Conservation (phyloP, 257 asterid genomes). For the Orobanche coerulescens region DNA sequence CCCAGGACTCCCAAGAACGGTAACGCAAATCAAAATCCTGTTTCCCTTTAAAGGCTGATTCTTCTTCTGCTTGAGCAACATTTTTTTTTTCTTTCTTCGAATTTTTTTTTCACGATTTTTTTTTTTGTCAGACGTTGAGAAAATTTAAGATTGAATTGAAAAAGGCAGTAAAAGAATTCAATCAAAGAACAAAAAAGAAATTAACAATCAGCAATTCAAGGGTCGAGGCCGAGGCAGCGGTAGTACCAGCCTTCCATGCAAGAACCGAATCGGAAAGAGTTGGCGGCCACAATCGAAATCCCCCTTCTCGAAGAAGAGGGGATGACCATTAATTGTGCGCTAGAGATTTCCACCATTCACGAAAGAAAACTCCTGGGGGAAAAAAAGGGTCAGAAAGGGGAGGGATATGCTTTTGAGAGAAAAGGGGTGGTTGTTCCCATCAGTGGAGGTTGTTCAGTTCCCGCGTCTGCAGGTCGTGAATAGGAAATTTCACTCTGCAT, state of each 20-base stretch:
- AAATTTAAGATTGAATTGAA: not conserved
- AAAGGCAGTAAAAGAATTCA: conserved; percentile 20
- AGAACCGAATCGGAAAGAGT: conserved; percentile 56
- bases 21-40: conserved; percentile 61
- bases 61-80: conserved; percentile 92
- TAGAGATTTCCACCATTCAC: conserved; percentile 78
- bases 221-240: conserved; percentile 92
- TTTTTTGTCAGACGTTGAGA: not conserved
- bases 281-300: conserved; percentile 45
- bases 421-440: no score
- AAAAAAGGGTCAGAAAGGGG: not conserved
- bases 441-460: no score
- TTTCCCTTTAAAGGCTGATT: conserved; percentile 49
- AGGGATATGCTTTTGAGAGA: not conserved
- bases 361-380: conserved; percentile 4
- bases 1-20: conserved; percentile 83
- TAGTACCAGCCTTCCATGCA: conserved; percentile 96
- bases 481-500: no score
- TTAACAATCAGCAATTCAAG: conserved; percentile 28
- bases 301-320: conserved; percentile 63
- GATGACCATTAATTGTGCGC: conserved; percentile 60
- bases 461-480: no score
- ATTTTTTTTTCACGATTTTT: conserved; percentile 1
- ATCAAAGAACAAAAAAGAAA: conserved; percentile 5
- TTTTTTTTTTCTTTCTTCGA: conserved; percentile 21